Evolutionary conservation across 306 rosid genomes (phyloP), one percentile per base, ranked within the genome.

Genomic region (Acmispon strigosus): DNA sequence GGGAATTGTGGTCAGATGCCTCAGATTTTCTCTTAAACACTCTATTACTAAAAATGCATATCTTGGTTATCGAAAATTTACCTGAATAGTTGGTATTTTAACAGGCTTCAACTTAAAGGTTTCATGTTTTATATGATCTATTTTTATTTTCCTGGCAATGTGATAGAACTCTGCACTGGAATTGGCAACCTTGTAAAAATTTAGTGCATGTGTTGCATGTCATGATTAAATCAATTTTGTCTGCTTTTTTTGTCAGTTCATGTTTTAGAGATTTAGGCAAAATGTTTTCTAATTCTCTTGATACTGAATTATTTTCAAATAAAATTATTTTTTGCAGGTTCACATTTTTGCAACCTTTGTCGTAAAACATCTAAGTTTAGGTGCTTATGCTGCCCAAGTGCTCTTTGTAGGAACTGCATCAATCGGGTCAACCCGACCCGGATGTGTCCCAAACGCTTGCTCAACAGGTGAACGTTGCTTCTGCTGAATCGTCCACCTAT

Each of bases 381-480:
- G 67, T 90, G 96, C 77, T 78, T 86, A 72, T 84, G 88, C 88
- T 90, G 95, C 80, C 92, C 96, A 10, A 61, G 1, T 13, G 88
- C 88, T 70, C 86, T 86, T 51, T 90, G 96, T 14, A 87, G 87
- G 51, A 65, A 65, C 16, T 88, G 96, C 80, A 10, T 81, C 39
- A n/a, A n/a, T n/a, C n/a, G n/a, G n/a, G n/a, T n/a, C n/a, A n/a
- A n/a, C n/a, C n/a, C n/a, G n/a, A n/a, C n/a, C n/a, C n/a, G n/a
- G n/a, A n/a, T n/a, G n/a, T n/a, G n/a, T n/a, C n/a, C n/a, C n/a
- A n/a, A n/a, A n/a, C n/a, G n/a, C n/a, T n/a, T n/a, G n/a, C n/a
- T n/a, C n/a, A n/a, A n/a, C n/a, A n/a, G n/a, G n/a, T n/a, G n/a
- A n/a, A n/a, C n/a, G n/a, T n/a, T n/a, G n/a, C n/a, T n/a, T n/a